Evolutionary conservation across 179 eudicot species (phyloP).

Genomic region (Heliamphora pulchella): DNA sequence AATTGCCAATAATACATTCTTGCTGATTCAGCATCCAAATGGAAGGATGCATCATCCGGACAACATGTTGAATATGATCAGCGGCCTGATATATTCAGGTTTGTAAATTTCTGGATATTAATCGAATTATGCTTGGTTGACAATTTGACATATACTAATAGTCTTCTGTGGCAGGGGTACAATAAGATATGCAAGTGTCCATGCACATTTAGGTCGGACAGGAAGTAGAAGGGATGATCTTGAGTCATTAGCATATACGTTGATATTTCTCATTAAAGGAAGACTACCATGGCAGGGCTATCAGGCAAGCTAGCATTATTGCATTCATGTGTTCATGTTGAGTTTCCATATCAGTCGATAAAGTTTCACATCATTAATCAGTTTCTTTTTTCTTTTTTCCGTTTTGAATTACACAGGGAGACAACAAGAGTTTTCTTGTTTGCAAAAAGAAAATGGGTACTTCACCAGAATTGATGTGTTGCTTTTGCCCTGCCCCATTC

Average conservation of each 20-base stretch:
- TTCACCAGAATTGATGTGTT: slow-evolving; percentile 85
- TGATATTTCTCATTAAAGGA: slow-evolving; percentile 80
- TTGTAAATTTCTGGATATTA: slow-evolving; percentile 18
- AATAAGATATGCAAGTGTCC: slow-evolving; percentile 95
- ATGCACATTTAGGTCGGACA: slow-evolving; percentile 94
- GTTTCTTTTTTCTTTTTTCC: slow-evolving; percentile 10
- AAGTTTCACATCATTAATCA: slow-evolving; percentile 12
- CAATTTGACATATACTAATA: too few relatives aligned
- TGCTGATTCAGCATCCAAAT: slow-evolving; percentile 66
- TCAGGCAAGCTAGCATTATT: slow-evolving; percentile 45
- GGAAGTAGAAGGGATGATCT: slow-evolving; percentile 96
- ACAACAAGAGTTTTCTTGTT: slow-evolving; percentile 87
- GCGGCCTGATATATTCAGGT: slow-evolving; percentile 98
- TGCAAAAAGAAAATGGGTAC: slow-evolving; percentile 91
- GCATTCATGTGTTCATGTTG: neutral
- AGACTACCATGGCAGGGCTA: slow-evolving; percentile 97
- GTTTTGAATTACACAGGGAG: slow-evolving; percentile 51
- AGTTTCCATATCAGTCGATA: neutral
- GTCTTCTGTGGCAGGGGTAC: slow-evolving; percentile 59
- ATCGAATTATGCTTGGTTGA: neutral
- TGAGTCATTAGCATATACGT: slow-evolving; percentile 86
- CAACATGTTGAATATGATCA: slow-evolving; percentile 94
- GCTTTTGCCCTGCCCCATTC: slow-evolving; percentile 88
- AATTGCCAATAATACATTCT: slow-evolving; percentile 13
- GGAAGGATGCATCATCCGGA: slow-evolving; percentile 85